Evolutionary conservation across 805 yeast genomes (phyloP).

Genomic region (Metschnikowia amazonensis): DNA sequence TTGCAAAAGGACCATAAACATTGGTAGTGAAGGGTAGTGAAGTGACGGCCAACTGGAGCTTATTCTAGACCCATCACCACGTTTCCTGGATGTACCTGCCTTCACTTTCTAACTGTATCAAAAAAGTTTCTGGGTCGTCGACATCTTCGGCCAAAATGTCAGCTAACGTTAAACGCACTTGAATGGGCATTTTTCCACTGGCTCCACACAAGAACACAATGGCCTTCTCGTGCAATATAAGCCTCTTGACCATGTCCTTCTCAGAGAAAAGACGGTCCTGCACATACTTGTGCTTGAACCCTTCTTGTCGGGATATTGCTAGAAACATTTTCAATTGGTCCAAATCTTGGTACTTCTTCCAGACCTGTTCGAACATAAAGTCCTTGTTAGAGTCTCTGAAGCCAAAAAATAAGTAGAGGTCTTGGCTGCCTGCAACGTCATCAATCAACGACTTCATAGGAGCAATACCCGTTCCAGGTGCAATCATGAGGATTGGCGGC

Average conservation of each 20-base stretch:
- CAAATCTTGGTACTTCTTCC: conserved; percentile 37
- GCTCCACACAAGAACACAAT: conserved; percentile 84
- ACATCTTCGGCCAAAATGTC: conserved; percentile 52
- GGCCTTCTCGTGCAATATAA: conserved; percentile 54
- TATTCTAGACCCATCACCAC: no score
- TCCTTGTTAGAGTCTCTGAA: conserved; percentile 66
- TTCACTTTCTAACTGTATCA: conserved; percentile 56
- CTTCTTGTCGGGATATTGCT: conserved; percentile 49
- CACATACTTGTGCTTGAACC: conserved; percentile 53
- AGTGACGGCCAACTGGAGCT: no score
- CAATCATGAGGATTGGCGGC: conserved; percentile 61
- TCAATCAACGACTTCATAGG: conserved; percentile 77
- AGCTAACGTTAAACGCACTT: conserved; percentile 75
- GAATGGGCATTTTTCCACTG: conserved; percentile 90
- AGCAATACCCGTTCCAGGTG: conserved; percentile 97
- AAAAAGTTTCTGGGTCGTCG: conserved; percentile 44
- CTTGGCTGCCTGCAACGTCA: conserved; percentile 25
- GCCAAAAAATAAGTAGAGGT: conserved; percentile 66
- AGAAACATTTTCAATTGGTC: conserved; percentile 36
- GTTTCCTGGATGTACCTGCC: conserved; percentile 83
- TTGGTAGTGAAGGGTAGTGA: no score
- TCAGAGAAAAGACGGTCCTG: conserved; percentile 65
- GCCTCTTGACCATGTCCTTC: conserved; percentile 45
- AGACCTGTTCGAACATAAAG: conserved; percentile 56
- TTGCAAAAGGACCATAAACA: no score